These are phyloP conservation scores for Pleurotus giganteus DNA, from an alignment of 768 basidiomycete species.

Conservation along the genomic window DNA sequence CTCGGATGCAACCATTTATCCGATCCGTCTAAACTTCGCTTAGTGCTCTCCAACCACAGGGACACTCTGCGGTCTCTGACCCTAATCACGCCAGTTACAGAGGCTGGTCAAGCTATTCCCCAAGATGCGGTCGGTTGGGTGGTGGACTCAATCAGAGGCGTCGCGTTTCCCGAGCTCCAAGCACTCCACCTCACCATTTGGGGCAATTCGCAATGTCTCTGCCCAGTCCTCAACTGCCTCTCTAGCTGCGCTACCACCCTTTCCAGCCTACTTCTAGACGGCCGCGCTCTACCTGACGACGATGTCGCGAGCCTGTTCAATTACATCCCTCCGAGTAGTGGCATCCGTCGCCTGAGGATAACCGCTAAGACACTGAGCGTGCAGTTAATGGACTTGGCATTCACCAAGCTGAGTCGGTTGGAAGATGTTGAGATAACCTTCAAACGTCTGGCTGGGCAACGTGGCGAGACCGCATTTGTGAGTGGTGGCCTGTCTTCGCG, in stretches of 20 bases:
- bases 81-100: constrained; percentile 24
- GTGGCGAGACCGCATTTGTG: not conserved
- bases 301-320: not conserved
- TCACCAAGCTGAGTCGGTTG: not conserved
- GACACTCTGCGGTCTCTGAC: constrained; percentile 32
- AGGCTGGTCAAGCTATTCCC: not conserved
- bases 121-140: not conserved
- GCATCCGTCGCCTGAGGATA: not conserved
- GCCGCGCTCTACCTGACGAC: not conserved
- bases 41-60: constrained; percentile 35
- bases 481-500: not conserved
- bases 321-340: not conserved
- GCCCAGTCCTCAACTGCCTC: not conserved
- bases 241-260: not conserved
- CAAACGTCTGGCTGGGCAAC: not conserved
- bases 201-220: not conserved
- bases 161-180: not conserved
- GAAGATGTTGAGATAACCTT: constrained; percentile 2
- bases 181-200: not conserved
- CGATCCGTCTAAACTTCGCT: constrained; percentile 27
- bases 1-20: constrained; percentile 42
- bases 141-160: not conserved
- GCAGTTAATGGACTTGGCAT: not conserved
- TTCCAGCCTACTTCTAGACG: not conserved
- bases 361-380: not conserved